A percentile compares a stretch with the other conserved stretches of the same genome.
These are phyloP conservation scores for Annona cherimola DNA, from an alignment of 164 flowering plant species.

Conservation along the genomic window DNA sequence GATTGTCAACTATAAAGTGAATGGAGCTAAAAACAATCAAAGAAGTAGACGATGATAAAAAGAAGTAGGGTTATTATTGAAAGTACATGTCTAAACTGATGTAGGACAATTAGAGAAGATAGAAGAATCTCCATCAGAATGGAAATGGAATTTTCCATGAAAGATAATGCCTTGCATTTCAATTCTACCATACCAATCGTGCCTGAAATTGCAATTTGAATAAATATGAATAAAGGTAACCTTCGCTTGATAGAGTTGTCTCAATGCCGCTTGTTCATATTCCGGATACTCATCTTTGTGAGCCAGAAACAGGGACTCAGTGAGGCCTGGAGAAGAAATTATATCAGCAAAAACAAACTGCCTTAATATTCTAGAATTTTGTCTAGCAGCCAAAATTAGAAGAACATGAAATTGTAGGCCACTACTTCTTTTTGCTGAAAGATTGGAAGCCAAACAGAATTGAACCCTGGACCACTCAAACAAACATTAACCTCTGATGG, in stretches of 20 bases:
- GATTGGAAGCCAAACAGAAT: no score
- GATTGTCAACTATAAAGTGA: neutral
- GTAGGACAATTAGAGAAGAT: no score
- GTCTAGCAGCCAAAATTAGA: neutral
- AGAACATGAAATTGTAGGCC: neutral
- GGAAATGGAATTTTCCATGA: no score
- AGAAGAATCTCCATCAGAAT: no score
- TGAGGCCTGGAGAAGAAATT: conserved; percentile 54
- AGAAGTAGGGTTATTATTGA: neutral
- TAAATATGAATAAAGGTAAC: conserved; percentile 23
- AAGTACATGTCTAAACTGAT: neutral
- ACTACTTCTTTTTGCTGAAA: no score
- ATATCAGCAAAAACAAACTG: conserved; percentile 2
- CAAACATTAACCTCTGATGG: no score
- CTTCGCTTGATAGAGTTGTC: conserved; percentile 87
- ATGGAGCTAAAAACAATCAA: neutral
- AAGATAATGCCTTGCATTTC: neutral
- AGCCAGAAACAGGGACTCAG: conserved; percentile 78
- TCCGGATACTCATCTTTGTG: conserved; percentile 96
- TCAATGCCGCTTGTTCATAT: conserved; percentile 86
- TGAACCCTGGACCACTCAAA: no score
- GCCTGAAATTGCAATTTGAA: neutral
- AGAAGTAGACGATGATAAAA: neutral
- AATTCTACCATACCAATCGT: no score
- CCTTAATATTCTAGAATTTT: neutral